Evolutionary conservation across 1,139 yeast species (phyloP).

Genomic region (Blastobotrys indianensis): DNA sequence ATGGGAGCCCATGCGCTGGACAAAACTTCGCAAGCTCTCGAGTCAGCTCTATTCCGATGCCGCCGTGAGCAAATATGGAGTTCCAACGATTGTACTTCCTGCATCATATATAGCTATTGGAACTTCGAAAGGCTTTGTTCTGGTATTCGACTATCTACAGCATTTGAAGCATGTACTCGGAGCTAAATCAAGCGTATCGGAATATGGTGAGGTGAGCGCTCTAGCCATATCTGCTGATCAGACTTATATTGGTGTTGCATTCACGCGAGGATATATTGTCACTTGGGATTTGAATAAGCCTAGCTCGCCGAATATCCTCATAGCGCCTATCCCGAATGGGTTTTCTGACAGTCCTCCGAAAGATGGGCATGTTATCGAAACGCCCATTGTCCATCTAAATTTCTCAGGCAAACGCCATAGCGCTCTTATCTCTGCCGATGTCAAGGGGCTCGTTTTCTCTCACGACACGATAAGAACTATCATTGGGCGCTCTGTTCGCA

Average conservation of each 20-base stretch:
- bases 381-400: conserved; percentile 44
- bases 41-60: conserved; percentile 37
- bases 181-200: conserved; percentile 22
- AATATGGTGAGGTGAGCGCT: conserved; percentile 42
- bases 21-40: conserved; percentile 40
- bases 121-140: conserved; percentile 51
- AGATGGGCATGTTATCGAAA: conserved; percentile 50
- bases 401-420: conserved; percentile 55
- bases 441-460: conserved; percentile 50
- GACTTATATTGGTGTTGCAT: conserved; percentile 45
- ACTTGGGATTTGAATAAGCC: conserved; percentile 42
- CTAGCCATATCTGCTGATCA: conserved; percentile 49
- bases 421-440: conserved; percentile 55
- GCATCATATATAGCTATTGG: conserved; percentile 56
- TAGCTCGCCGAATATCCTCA: conserved; percentile 30
- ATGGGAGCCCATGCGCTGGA: conserved; percentile 40
- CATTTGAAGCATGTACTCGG: conserved; percentile 41
- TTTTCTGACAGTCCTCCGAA: conserved; percentile 22
- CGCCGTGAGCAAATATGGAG: conserved; percentile 43
- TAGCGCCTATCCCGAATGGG: conserved; percentile 32
- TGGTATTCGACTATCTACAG: conserved; percentile 64
- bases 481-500: conserved; percentile 45
- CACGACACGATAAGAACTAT: conserved; percentile 57
- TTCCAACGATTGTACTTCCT: conserved; percentile 43
- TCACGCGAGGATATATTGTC: conserved; percentile 41